Evolutionary conservation across 805 yeast species (phyloP).

Genomic region (Kuraishia cidri): DNA sequence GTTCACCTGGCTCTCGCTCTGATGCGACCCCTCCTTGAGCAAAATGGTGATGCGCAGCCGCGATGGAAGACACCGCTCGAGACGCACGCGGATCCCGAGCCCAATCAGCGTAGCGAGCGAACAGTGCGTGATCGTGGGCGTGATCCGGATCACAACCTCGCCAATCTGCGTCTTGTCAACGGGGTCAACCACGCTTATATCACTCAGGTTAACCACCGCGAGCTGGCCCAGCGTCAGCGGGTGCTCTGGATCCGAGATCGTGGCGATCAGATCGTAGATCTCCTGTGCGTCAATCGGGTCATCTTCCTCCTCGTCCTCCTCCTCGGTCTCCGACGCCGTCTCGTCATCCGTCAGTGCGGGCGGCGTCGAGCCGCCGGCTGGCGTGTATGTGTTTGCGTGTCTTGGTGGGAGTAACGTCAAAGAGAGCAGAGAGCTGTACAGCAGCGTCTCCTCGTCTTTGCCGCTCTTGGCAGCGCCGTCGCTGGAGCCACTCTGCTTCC

Average conservation of each 20-base stretch:
- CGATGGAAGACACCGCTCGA: constrained; percentile 83
- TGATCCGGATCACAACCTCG: constrained; percentile 72
- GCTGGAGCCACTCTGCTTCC: constrained; percentile 24
- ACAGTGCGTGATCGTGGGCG: constrained; percentile 98
- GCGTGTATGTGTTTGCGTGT: not conserved
- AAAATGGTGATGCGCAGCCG: constrained; percentile 72
- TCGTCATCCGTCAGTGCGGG: constrained; percentile 9
- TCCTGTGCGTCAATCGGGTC: constrained; percentile 86
- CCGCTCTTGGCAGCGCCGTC: not conserved
- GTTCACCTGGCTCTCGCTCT: constrained; percentile 91
- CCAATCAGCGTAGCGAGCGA: constrained; percentile 95
- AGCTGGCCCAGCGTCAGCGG: constrained; percentile 91
- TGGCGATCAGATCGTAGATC: constrained; percentile 75
- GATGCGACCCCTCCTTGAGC: constrained; percentile 89
- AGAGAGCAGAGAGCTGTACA: constrained; percentile 6
- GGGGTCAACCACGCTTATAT: constrained; percentile 62
- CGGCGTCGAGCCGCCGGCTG: constrained; percentile 2
- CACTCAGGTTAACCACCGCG: constrained; percentile 82
- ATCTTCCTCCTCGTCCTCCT: constrained; percentile 26
- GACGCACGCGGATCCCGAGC: constrained; percentile 83
- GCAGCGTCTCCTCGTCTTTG: constrained; percentile 13
- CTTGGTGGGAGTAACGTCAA: constrained; percentile 1
- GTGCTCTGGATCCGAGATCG: constrained; percentile 95
- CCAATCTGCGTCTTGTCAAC: constrained; percentile 49
- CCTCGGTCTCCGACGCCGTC: constrained; percentile 5